Percentiles rank a stretch among this genome's conserved stretches.
phyloP scores from a whole-genome alignment of 768 basidiomycete genomes.

The Suillus subaureus region DNA sequence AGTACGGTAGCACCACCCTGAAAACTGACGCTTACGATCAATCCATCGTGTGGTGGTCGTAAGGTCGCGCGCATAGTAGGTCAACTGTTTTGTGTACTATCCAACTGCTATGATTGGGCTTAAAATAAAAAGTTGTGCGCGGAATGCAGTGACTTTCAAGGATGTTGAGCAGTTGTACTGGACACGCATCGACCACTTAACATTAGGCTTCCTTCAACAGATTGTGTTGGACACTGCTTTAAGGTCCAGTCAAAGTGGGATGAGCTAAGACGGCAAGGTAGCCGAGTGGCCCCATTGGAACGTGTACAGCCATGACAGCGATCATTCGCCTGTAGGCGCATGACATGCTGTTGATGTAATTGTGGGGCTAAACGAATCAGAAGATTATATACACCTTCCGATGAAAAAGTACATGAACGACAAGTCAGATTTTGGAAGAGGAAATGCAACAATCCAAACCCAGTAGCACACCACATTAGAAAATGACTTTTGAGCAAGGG shows the following conservation, averaged over 20 bases:
- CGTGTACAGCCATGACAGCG: background rate
- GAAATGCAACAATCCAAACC: conserved; percentile 78
- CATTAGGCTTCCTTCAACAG: too few species aligned
- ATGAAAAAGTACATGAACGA: conserved; percentile 5
- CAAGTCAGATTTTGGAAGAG: conserved; percentile 38
- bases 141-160: background rate
- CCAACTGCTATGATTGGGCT: background rate
- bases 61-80: background rate
- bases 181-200: background rate
- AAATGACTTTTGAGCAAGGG: background rate
- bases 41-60: background rate
- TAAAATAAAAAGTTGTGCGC: background rate
- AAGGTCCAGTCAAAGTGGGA: background rate
- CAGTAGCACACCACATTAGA: background rate
- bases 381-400: background rate
- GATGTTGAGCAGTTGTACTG: background rate
- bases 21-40: background rate
- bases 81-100: background rate
- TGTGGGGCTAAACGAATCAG: background rate
- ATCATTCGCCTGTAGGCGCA: background rate
- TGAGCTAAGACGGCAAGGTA: background rate
- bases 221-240: background rate
- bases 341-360: background rate
- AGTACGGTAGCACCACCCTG: background rate
- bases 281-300: background rate